Evolutionary conservation across 345 rosid species (phyloP).

Genomic region (Brassica cretica): DNA sequence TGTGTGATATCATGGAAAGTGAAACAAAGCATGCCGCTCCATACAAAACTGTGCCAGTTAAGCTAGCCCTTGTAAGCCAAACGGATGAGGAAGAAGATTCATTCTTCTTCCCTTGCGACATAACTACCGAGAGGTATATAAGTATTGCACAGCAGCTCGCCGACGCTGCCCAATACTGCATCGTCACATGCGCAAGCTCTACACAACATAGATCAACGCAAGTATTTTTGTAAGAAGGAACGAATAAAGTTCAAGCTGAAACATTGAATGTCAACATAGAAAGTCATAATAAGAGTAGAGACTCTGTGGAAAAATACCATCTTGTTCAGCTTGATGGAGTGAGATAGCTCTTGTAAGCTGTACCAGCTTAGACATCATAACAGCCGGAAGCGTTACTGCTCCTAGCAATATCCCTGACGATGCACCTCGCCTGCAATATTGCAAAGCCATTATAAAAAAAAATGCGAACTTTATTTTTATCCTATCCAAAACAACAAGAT

Average conservation of each 20-base stretch:
- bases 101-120: slow-evolving; percentile 34
- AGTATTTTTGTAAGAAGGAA: background rate
- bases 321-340: slow-evolving; percentile 48
- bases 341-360: slow-evolving; percentile 72
- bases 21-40: slow-evolving; percentile 55
- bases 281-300: background rate
- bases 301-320: slow-evolving; percentile 43
- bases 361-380: slow-evolving; percentile 70
- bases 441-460: background rate
- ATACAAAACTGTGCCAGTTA: slow-evolving; percentile 48
- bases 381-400: slow-evolving; percentile 75
- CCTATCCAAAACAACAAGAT: background rate
- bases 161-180: slow-evolving; percentile 83
- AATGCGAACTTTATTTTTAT: background rate
- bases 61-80: slow-evolving; percentile 49
- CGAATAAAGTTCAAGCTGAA: background rate
- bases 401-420: slow-evolving; percentile 88
- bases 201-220: slow-evolving; percentile 23
- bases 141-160: slow-evolving; percentile 70
- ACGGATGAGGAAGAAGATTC: slow-evolving; percentile 32
- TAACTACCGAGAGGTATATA: slow-evolving; percentile 50
- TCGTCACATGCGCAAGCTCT: slow-evolving; percentile 65
- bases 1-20: slow-evolving; percentile 52
- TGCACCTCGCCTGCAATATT: slow-evolving; percentile 60
- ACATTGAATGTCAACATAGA: background rate